phyloP scores from a whole-genome alignment of 768 basidiomycete genomes.

The Panellus pusillus region DNA sequence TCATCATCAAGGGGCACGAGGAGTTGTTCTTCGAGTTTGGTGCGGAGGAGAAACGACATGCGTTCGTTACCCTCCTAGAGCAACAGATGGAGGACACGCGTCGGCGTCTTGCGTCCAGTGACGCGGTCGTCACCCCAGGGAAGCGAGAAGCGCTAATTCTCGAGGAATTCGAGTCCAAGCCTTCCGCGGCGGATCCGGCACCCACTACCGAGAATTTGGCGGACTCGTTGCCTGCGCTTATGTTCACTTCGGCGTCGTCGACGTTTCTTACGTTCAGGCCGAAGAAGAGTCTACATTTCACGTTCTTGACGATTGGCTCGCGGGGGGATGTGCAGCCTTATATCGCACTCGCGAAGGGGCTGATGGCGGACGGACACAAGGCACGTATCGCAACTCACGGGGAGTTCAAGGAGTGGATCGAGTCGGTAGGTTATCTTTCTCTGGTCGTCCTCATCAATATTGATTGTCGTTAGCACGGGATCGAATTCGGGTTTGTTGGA shows the following conservation, averaged over 20 bases:
- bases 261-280: conserved; percentile 98
- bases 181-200: conserved; percentile 42
- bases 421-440: conserved; percentile 62
- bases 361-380: conserved; percentile 86
- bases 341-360: conserved; percentile 90
- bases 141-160: conserved; percentile 75
- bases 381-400: conserved; percentile 93
- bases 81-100: conserved; percentile 77
- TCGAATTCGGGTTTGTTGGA: conserved; percentile 91
- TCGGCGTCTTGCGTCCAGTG: conserved; percentile 46
- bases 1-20: conserved; percentile 94
- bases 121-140: conserved; percentile 43
- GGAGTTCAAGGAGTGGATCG: conserved; percentile 94
- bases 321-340: conserved; percentile 98
- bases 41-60: conserved; percentile 75
- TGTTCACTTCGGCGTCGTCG: conserved; percentile 95
- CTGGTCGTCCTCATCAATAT: conserved; percentile 7
- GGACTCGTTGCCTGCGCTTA: conserved; percentile 80
- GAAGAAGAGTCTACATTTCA: conserved; percentile 78
- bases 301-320: conserved; percentile 94
- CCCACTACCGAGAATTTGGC: conserved; percentile 57
- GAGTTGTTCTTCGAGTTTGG: conserved; percentile 96
- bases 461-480: conserved; percentile 70
- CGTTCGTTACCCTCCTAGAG: conserved; percentile 74
- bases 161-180: conserved; percentile 75